A percentile compares a stretch with the other conserved stretches of the same genome.
Evolutionary conservation across 2,329 filamentous ascomycete genomes (phyloP).

Genomic region (Aspergillus sclerotialis): DNA sequence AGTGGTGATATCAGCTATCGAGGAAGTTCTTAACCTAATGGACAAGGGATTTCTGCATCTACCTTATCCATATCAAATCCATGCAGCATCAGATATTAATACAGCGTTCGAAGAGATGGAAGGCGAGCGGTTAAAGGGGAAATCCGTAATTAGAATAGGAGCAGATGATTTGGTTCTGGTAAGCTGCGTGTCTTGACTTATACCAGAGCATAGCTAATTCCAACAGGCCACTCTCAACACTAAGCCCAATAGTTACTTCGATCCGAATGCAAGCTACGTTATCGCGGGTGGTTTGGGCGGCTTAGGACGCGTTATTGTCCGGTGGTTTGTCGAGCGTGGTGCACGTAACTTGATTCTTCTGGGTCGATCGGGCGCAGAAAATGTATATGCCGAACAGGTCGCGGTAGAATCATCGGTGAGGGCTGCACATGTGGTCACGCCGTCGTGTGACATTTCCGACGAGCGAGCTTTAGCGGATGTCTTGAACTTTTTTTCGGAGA

Average conservation of each 20-base stretch:
- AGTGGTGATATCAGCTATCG: background rate
- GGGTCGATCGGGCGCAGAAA: slow-evolving; percentile 7
- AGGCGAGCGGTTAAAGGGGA: background rate
- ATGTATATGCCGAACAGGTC: background rate
- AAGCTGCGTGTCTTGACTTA: background rate
- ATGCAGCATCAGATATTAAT: background rate
- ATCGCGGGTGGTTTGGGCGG: slow-evolving; percentile 19
- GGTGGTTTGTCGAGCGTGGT: slow-evolving; percentile 15
- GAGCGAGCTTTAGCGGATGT: background rate
- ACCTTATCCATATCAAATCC: slow-evolving; percentile 1
- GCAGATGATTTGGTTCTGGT: background rate
- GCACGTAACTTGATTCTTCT: slow-evolving; percentile 13
- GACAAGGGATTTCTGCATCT: slow-evolving; percentile 1
- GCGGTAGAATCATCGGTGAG: slow-evolving; percentile 1
- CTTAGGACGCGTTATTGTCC: slow-evolving; percentile 13
- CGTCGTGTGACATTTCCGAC: background rate
- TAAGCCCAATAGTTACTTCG: slow-evolving; percentile 3
- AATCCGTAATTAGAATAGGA: background rate
- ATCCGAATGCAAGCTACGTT: slow-evolving; percentile 10
- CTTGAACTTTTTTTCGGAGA: slow-evolving; percentile 1
- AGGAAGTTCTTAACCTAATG: slow-evolving; percentile 1
- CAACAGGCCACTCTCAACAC: background rate
- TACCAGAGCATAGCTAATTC: background rate
- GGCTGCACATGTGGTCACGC: slow-evolving; percentile 3
- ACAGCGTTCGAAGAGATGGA: background rate